A percentile compares a stretch with the other conserved stretches of the same genome.
These are phyloP conservation scores for Selaginella moellendorffii DNA, from an alignment of 75 land plant genomes.

Conservation along the genomic window DNA sequence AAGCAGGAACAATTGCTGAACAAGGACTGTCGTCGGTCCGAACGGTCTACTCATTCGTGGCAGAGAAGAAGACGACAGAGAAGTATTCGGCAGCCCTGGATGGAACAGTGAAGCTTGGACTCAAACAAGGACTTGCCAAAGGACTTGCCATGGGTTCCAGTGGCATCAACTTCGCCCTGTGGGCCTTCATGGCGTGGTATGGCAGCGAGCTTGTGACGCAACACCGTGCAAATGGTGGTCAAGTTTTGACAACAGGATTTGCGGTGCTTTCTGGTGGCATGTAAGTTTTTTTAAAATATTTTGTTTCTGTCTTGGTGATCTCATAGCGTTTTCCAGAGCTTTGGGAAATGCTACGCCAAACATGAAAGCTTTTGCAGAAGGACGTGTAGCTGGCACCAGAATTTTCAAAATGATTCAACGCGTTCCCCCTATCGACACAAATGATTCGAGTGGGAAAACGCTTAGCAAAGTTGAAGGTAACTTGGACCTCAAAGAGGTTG, in stretches of 20 bases:
- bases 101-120: background rate
- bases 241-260: slow-evolving; percentile 5
- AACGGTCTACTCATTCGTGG: background rate
- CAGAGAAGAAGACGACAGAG: background rate
- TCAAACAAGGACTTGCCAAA: slow-evolving; percentile 7
- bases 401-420: slow-evolving; percentile 25
- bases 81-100: background rate
- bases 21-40: slow-evolving; percentile 1
- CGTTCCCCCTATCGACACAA: slow-evolving; percentile 18
- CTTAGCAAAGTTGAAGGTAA: slow-evolving; percentile 15
- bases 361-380: slow-evolving; percentile 16
- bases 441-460: slow-evolving; percentile 12
- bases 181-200: slow-evolving; percentile 9
- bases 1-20: slow-evolving; percentile 1
- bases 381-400: slow-evolving; percentile 15
- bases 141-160: slow-evolving; percentile 8
- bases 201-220: slow-evolving; percentile 5
- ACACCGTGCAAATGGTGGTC: slow-evolving; percentile 1
- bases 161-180: slow-evolving; percentile 7
- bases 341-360: slow-evolving; percentile 17
- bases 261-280: slow-evolving; percentile 8
- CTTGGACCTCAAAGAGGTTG: slow-evolving; percentile 17
- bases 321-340: background rate
- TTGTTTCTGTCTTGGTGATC: no score
- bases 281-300: slow-evolving; percentile 1